Base-by-base conservation (phyloP, 768 basidiomycete genomes). In the Nidularia pulvinata region DNA sequence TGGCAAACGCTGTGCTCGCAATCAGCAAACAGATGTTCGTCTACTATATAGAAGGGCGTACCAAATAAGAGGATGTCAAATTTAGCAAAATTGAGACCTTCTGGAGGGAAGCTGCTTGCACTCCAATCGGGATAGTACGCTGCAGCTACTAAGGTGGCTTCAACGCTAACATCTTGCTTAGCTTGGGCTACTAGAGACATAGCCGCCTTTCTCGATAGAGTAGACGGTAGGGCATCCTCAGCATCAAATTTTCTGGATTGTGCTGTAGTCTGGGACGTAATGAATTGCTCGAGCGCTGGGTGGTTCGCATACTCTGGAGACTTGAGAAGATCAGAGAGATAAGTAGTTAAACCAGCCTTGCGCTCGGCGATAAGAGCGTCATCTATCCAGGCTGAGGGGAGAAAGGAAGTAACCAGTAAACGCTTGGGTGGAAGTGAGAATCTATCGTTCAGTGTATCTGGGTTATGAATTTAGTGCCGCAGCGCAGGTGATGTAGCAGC, bases 11-110 rank as follows among this genome's bases (percentile, higher is more conserved):
- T 50, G 14, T 22, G 25, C 16, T 25, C 0, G 3, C 16, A 34
- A 11, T 22, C 30, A 30, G 10, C 5, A 32, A 30, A 47, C 22
- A 32, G 39, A 39, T 32, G 11, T 14, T 6, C 7, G 13, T 33
- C 30, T 6, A 36, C 30, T 46, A 35, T 39, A 42, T 11, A 13
- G 13, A 42, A 42, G 35, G 34, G 56, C 65, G 22, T 46, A 86
- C 85, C 82, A 55, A 84, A 89, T 65, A 84, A 83, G 44, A 89
- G 68, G 51, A 87, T 77, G 65, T 89, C 85, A 59, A 86, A 87
- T 62, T 83, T 78, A 54, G 75, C 77, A 63, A 76, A 91, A 63
- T 89, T 80, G 45, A 91, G 66, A 3, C 62, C 63, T 66, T 84
- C 82, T 5, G 88, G 88, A 4, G 84, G 73, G 51, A 80, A 67